Evolutionary conservation across 345 rosid species (phyloP).

Genomic region (Eucalyptus regnans): DNA sequence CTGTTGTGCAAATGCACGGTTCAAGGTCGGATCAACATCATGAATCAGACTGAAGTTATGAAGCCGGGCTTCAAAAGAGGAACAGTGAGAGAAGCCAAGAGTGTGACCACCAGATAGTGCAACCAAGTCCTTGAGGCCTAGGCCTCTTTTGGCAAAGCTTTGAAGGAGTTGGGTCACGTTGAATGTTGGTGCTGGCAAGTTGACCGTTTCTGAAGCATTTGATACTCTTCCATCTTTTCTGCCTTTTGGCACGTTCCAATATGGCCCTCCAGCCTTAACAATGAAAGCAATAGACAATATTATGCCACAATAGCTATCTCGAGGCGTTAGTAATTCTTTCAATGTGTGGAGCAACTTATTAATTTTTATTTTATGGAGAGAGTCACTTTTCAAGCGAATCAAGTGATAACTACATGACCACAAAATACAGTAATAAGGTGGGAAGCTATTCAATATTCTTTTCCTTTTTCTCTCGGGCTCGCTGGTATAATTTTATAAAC

Average conservation of each 20-base stretch:
- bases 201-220: slow-evolving; percentile 42
- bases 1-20: slow-evolving; percentile 22
- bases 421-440: not conserved
- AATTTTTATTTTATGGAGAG: not conserved
- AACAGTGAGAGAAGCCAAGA: slow-evolving; percentile 73
- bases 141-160: slow-evolving; percentile 55
- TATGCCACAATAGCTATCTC: not conserved
- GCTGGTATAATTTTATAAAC: not conserved
- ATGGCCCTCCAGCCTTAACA: slow-evolving; percentile 64
- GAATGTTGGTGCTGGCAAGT: slow-evolving; percentile 71
- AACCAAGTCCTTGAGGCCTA: slow-evolving; percentile 66
- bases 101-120: slow-evolving; percentile 80
- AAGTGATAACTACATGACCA: not conserved
- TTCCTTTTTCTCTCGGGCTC: not conserved
- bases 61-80: slow-evolving; percentile 62
- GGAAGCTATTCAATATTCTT: not conserved
- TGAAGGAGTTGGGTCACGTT: slow-evolving; percentile 56
- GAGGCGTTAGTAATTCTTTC: not conserved
- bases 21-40: slow-evolving; percentile 55
- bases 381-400: not conserved
- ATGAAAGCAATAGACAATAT: not conserved
- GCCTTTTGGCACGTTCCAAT: slow-evolving; percentile 60
- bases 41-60: slow-evolving; percentile 44
- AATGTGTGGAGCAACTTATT: not conserved
- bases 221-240: slow-evolving; percentile 76